Evolutionary conservation across 345 rosid genomes (phyloP).

Genomic region (Noccaea caerulescens): DNA sequence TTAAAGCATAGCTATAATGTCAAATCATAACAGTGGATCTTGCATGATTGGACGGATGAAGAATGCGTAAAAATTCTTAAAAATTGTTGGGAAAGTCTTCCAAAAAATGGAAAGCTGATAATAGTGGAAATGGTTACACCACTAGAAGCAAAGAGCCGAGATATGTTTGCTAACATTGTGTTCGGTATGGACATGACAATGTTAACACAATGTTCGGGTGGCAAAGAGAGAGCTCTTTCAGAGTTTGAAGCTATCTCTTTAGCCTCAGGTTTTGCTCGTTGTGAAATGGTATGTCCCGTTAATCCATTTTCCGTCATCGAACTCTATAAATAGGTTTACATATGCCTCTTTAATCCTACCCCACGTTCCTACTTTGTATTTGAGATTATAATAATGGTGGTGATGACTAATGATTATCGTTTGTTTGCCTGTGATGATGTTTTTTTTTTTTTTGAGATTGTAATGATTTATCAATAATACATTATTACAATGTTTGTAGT

Average conservation of each 20-base stretch:
- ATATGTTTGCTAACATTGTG: constrained; percentile 39
- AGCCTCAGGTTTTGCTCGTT: background rate
- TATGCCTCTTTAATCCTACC: too few species aligned
- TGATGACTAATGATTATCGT: too few species aligned
- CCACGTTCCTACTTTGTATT: too few species aligned
- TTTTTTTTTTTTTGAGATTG: too few species aligned
- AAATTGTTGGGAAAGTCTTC: constrained; percentile 49
- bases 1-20: too few species aligned
- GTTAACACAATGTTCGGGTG: constrained; percentile 42
- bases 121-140: constrained; percentile 47
- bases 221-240: constrained; percentile 47
- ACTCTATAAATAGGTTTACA: background rate
- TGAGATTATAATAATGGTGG: too few species aligned
- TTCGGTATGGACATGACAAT: constrained; percentile 45
- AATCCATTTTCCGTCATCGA: constrained; percentile 1
- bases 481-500: background rate
- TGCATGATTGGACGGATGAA: constrained; percentile 49
- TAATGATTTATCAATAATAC: too few species aligned
- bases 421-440: too few species aligned
- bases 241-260: constrained; percentile 33
- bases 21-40: constrained; percentile 36
- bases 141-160: constrained; percentile 2
- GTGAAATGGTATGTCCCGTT: background rate
- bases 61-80: constrained; percentile 46
- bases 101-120: constrained; percentile 46